Evolutionary conservation across 192 early-diverging fungal species (phyloP).

Genomic region (Fimicolochytrium jonesii): DNA sequence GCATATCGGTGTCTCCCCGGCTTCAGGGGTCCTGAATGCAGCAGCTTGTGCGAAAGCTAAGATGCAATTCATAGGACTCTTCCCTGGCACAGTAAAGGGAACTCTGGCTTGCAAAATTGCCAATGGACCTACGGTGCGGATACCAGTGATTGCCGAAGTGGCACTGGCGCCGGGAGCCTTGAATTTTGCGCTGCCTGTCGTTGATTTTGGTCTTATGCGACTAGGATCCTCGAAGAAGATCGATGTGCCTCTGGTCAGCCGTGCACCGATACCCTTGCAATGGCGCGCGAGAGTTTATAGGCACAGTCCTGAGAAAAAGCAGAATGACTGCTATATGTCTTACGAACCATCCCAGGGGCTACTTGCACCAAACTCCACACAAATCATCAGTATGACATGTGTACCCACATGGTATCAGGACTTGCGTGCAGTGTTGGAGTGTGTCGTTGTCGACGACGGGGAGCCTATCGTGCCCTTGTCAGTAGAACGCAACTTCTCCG

Average conservation of each 20-base stretch:
- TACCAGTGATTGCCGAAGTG: constrained; percentile 30
- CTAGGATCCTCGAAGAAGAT: constrained; percentile 26
- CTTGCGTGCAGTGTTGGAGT: constrained; percentile 27
- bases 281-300: constrained; percentile 20
- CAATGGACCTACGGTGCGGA: constrained; percentile 24
- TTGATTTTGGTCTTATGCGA: constrained; percentile 49
- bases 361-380: constrained; percentile 18
- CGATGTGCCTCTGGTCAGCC: constrained; percentile 34
- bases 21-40: background rate
- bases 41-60: background rate
- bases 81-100: constrained; percentile 28
- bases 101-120: constrained; percentile 33
- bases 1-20: background rate
- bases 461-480: background rate
- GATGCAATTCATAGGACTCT: constrained; percentile 7
- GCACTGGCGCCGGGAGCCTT: constrained; percentile 22
- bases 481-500: no score
- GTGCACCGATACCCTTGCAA: constrained; percentile 17
- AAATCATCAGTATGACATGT: constrained; percentile 25
- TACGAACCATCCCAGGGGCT: constrained; percentile 26
- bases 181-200: constrained; percentile 22
- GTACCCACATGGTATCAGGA: constrained; percentile 39
- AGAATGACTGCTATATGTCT: constrained; percentile 25
- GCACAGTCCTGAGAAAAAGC: background rate
- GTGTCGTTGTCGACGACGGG: constrained; percentile 22